Evolutionary conservation across 2,329 filamentous ascomycete genomes (phyloP), one percentile per base, ranked within the genome.

Genomic region (Epichloe coenophiala): DNA sequence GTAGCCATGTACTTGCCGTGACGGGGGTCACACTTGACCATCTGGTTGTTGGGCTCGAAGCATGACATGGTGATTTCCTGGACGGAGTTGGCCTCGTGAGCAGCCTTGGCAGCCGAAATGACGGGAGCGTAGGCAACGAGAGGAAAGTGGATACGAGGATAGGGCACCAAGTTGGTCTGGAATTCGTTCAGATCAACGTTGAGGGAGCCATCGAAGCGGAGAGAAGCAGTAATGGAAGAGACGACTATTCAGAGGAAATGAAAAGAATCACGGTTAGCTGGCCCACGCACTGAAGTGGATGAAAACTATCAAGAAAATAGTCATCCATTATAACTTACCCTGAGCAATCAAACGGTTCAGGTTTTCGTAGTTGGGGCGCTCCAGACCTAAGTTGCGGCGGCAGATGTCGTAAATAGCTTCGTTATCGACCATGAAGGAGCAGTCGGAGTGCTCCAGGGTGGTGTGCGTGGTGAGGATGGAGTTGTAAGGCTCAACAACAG

Each of bases 1-100:
- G 90, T 96, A 58, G 91, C 91, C 91, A 98, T 98, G 82, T 98
- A 98, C 81, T 98, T 98, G 73, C 91, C 91, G 71, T 94, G 90
- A 66, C 90, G 89, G 61, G 91, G 91, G 70, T 98, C 93, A 68
- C 91, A 98, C 81, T 95, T 95, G 70, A 98, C 91, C 91, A 98
- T 98, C 84, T 98, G 91, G 83, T 95, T 96, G 83, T 96, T 87
- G 63, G 91, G 89, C 82, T 98, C 91, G 76, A 98, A 98, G 84
- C 91, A 97, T 59, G 88, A 88, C 83, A 91, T 94, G 72, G 88
- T 94, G 77, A 97, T 96, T 78, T 97, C 93, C 74, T 89, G 86
- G 59, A 97, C 91, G 31, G 88, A 93, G 83, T 96, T 95, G 78
- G 90, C 84, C 79, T 98, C 91, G 77, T 98, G 91, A 53, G 88